Evolutionary conservation across 108 stramenopile genomes (phyloP).

Genomic region (Cyclostephanos tholiformis): DNA sequence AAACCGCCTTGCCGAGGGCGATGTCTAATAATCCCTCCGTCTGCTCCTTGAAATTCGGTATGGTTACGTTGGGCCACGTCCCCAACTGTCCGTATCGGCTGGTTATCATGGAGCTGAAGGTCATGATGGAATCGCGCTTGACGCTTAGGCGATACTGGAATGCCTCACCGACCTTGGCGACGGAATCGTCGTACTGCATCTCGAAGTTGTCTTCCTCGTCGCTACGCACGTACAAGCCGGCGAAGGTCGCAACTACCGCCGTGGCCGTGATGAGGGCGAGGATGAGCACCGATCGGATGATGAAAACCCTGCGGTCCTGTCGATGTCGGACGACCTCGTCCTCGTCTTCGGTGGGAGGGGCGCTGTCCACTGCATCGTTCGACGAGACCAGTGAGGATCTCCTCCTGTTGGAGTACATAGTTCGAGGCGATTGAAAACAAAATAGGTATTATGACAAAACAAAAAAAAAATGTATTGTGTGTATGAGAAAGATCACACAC

Average conservation of each 20-base stretch:
- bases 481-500: no score
- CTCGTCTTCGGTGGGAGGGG: background rate
- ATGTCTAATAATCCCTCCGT: slow-evolving; percentile 42
- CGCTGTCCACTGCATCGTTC: no score
- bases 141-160: slow-evolving; percentile 46
- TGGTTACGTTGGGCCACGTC: slow-evolving; percentile 64
- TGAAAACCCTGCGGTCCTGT: slow-evolving; percentile 30
- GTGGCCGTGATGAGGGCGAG: slow-evolving; percentile 41
- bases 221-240: slow-evolving; percentile 23
- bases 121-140: slow-evolving; percentile 42
- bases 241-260: slow-evolving; percentile 26
- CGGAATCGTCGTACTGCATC: slow-evolving; percentile 38
- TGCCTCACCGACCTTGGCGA: slow-evolving; percentile 49
- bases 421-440: no score
- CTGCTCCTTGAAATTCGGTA: slow-evolving; percentile 54
- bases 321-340: background rate
- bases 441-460: no score
- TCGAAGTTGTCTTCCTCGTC: slow-evolving; percentile 39
- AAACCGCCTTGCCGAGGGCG: slow-evolving; percentile 44
- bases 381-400: no score
- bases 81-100: slow-evolving; percentile 36
- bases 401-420: no score
- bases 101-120: slow-evolving; percentile 51
- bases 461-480: no score
- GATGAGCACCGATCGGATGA: slow-evolving; percentile 32